Evolutionary conservation across 2,329 filamentous ascomycete species (phyloP).

Genomic region (Herpotrichia juniperi): DNA sequence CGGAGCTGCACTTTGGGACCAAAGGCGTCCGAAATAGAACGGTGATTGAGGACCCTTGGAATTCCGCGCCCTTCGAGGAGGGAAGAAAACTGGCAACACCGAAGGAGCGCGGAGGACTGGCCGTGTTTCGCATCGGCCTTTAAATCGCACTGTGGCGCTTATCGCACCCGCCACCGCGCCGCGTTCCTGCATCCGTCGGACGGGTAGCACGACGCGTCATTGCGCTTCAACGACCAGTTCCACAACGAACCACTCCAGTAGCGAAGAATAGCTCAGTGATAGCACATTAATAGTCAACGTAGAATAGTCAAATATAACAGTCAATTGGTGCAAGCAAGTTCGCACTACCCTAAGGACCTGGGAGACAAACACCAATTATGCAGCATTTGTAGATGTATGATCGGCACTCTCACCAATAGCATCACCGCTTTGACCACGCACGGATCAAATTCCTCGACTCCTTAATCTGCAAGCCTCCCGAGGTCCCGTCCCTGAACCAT

Average conservation of each 20-base stretch:
- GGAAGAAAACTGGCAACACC: background rate
- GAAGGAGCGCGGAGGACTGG: conserved; percentile 1
- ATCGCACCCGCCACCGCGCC: conserved; percentile 15
- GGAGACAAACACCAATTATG: background rate
- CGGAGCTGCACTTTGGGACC: background rate
- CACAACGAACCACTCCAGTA: background rate
- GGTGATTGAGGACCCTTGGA: background rate
- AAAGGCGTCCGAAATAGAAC: background rate
- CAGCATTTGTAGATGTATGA: conserved; percentile 13
- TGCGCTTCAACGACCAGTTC: background rate
- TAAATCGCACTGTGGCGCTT: conserved; percentile 10
- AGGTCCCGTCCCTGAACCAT: conserved; percentile 16
- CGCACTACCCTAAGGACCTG: background rate
- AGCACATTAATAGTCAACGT: background rate
- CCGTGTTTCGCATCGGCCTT: conserved; percentile 12
- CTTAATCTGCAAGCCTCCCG: conserved; percentile 30
- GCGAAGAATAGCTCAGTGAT: background rate
- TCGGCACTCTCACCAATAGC: conserved; percentile 6
- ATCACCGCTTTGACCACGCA: conserved; percentile 7
- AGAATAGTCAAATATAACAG: no score
- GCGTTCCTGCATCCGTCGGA: conserved; percentile 23
- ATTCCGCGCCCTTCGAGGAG: background rate
- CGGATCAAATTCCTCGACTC: conserved; percentile 22
- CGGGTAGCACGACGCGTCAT: background rate
- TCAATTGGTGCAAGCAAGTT: background rate